A percentile compares a stretch with the other conserved stretches of the same genome.
These are phyloP conservation scores for Graphiopsis chlorocephala DNA, from an alignment of 2,329 filamentous ascomycete genomes.

Conservation along the genomic window DNA sequence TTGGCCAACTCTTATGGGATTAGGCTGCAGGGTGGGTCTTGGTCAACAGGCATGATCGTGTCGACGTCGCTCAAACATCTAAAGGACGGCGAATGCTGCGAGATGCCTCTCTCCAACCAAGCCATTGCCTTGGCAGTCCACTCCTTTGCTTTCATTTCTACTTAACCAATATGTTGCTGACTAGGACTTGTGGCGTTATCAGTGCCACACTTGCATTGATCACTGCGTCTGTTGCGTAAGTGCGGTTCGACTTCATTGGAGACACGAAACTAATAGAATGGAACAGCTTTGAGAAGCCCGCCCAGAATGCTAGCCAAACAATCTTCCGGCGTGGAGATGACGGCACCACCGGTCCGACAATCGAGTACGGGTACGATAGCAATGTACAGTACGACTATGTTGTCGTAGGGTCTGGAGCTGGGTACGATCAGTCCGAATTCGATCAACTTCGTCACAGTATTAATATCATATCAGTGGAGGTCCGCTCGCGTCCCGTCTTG, in stretches of 20 bases:
- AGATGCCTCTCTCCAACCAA: background rate
- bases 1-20: background rate
- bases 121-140: slow-evolving; percentile 9
- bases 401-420: slow-evolving; percentile 60
- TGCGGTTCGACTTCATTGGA: background rate
- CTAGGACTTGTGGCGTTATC: background rate
- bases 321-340: background rate
- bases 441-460: background rate
- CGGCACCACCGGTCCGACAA: background rate
- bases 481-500: slow-evolving; percentile 57
- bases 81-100: background rate
- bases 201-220: background rate
- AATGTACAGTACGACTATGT: slow-evolving; percentile 56
- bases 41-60: background rate
- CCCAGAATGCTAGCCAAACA: background rate
- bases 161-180: background rate
- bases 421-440: slow-evolving; percentile 25
- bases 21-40: background rate
- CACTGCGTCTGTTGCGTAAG: background rate
- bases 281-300: background rate
- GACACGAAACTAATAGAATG: background rate
- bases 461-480: slow-evolving; percentile 46
- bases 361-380: slow-evolving; percentile 7
- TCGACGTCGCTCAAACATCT: background rate
- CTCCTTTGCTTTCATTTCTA: background rate